Evolutionary conservation across 257 asterid species (phyloP).

Genomic region (Schizonepeta tenuifolia): DNA sequence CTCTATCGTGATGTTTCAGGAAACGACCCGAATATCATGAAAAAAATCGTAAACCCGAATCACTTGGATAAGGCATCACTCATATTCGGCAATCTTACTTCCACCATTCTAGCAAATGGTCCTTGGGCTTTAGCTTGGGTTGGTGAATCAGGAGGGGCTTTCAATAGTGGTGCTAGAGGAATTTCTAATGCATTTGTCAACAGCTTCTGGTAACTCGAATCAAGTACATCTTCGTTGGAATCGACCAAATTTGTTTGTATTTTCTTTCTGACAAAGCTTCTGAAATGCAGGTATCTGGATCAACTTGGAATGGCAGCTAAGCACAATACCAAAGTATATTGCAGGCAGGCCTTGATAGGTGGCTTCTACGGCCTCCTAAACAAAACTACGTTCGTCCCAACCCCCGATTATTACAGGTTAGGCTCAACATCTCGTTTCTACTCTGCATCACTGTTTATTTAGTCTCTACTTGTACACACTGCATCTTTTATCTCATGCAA

Average conservation of each 20-base stretch:
- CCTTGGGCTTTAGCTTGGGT: constrained; percentile 97
- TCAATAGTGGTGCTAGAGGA: constrained; percentile 69
- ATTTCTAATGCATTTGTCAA: constrained; percentile 75
- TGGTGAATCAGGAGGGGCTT: constrained; percentile 95
- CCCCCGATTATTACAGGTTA: constrained; percentile 96
- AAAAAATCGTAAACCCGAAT: constrained; percentile 67
- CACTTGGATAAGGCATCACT: constrained; percentile 56
- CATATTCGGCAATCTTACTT: constrained; percentile 51
- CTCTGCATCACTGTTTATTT: neutral
- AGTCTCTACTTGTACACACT: neutral
- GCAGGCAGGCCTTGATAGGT: constrained; percentile 92
- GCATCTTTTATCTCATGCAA: neutral
- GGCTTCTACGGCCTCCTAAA: constrained; percentile 90
- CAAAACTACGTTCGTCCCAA: constrained; percentile 64
- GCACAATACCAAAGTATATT: constrained; percentile 71
- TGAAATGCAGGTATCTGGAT: constrained; percentile 79
- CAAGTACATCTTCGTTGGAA: neutral
- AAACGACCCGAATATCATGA: constrained; percentile 58
- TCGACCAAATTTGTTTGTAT: too few relatives aligned
- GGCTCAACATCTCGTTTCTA: neutral
- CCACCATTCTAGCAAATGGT: constrained; percentile 58
- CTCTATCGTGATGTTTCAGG: constrained; percentile 54
- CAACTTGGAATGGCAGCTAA: constrained; percentile 98
- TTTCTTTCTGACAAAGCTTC: neutral
- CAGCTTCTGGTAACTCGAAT: constrained; percentile 74